These are phyloP conservation scores for Phytopythium boreale DNA, from an alignment of 352 stramenopile genomes.

Conservation along the genomic window DNA sequence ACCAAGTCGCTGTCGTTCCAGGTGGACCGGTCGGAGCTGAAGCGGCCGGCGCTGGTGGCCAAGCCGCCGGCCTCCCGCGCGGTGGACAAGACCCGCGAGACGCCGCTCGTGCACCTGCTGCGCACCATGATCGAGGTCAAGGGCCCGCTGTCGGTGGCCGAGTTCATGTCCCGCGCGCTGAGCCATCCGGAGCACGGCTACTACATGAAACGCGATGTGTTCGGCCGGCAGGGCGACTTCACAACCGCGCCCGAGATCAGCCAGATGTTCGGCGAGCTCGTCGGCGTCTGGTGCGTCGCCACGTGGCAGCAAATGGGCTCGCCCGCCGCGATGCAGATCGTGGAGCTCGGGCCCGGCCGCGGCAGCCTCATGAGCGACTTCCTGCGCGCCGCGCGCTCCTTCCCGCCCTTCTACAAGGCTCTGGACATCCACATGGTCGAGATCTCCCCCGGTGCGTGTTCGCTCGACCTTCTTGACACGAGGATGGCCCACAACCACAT, in stretches of 20 bases:
- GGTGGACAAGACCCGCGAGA: conserved; percentile 57
- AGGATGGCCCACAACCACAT: too few relatives aligned
- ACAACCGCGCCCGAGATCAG: conserved; percentile 93
- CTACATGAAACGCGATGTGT: conserved; percentile 94
- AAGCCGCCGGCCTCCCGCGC: conserved; percentile 22
- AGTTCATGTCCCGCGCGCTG: conserved; percentile 93
- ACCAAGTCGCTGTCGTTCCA: conserved; percentile 56
- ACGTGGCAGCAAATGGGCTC: conserved; percentile 89
- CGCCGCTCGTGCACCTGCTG: conserved; percentile 72
- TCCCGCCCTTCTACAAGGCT: conserved; percentile 84
- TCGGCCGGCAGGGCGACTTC: conserved; percentile 91
- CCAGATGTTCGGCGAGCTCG: conserved; percentile 92
- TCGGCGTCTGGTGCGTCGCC: conserved; percentile 90
- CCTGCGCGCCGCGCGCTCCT: conserved; percentile 83
- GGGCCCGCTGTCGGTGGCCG: conserved; percentile 90
- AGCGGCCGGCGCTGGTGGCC: conserved; percentile 34
- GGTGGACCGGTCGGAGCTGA: conserved; percentile 74
- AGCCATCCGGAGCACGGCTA: conserved; percentile 93
- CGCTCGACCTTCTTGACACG: not conserved
- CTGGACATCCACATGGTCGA: conserved; percentile 91
- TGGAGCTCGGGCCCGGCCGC: conserved; percentile 91
- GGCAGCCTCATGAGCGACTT: conserved; percentile 95
- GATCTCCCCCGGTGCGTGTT: conserved; percentile 63
- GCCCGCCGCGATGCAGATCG: conserved; percentile 72
- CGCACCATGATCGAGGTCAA: conserved; percentile 92